Evolutionary conservation across 805 yeast species (phyloP), one percentile per base, ranked within the genome.

Genomic region (Candida broadrunensis): DNA sequence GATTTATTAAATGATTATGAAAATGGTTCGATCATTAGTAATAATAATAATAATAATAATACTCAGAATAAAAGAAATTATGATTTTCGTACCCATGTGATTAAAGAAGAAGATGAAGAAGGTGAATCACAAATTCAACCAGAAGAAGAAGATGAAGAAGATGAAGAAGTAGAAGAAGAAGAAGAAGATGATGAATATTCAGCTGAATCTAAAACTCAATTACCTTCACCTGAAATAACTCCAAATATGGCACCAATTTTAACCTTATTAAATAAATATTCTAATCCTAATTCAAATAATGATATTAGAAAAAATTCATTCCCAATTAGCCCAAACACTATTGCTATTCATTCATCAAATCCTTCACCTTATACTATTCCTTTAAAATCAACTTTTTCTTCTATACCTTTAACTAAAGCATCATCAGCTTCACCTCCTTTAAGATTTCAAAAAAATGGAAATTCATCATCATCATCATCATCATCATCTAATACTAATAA

Each of bases 241-340:
- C 71, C 71, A 5, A 65, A 63, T 30, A 63, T 64, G 50, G 60
- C 65, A 2, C 70, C 70, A 9, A 53, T 61, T 21, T 51, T 64
- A 29, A 47, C 65, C 7, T 47, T 61, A 46, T 51, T 62, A 33
- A 54, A 56, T 40, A 58, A 58, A 38, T 54, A 54, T 33, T 32
- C 33, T 32, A 24, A 47, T 37, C 25, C 38, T 25, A 20, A 41
- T 3, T 30, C 27, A 35, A 23, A 17, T 43, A 37, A 20, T 44
- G 35, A 37, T 43, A 37, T 25, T 38, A 38, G 44, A 30, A 41
- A 45, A 20, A 23, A 41, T 19, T 52, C 61, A 19, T 45, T 40
- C 6, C 53, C 56, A 14, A 43, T 48, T 1, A 58, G 67, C 1
- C 52, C 61, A 5, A 45, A 47, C 27, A 56, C 59, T 2, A 31